These are phyloP conservation scores for Podospora tetraspora DNA, from an alignment of 495 filamentous ascomycete species.

Conservation along the genomic window DNA sequence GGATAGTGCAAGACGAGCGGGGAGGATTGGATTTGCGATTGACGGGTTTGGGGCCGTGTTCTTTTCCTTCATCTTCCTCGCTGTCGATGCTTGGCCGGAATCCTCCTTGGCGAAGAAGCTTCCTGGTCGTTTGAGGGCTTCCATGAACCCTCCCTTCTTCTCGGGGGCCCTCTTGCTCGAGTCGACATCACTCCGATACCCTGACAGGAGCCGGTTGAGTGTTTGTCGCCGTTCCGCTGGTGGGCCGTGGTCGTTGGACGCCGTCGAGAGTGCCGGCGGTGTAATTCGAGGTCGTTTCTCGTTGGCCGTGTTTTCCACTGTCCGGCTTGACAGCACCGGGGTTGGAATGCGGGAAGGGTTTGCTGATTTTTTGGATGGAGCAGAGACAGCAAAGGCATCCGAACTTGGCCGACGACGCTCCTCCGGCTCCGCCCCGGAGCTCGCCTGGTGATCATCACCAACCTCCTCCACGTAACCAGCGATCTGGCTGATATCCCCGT, in stretches of 20 bases:
- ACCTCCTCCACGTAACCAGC: constrained; percentile 24
- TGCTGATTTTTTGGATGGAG: constrained; percentile 8
- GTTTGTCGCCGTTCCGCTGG: constrained; percentile 22
- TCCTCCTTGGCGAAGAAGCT: constrained; percentile 29
- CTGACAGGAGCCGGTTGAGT: constrained; percentile 22
- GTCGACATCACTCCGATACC: constrained; percentile 17
- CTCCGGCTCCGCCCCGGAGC: constrained; percentile 10
- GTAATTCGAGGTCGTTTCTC: constrained; percentile 42
- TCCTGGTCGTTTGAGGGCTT: constrained; percentile 26
- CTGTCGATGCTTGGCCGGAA: constrained; percentile 23
- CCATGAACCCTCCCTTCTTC: constrained; percentile 32
- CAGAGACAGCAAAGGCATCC: constrained; percentile 13
- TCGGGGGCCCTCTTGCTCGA: constrained; percentile 17
- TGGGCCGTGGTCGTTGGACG: constrained; percentile 18
- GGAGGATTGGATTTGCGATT: background rate
- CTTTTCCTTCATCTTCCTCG: constrained; percentile 21
- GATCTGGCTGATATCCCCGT: constrained; percentile 29
- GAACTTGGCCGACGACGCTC: constrained; percentile 17
- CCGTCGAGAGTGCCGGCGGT: constrained; percentile 17
- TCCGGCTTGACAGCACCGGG: constrained; percentile 12
- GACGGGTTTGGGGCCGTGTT: constrained; percentile 1
- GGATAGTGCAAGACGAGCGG: constrained; percentile 13
- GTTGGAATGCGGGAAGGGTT: constrained; percentile 12
- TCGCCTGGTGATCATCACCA: constrained; percentile 20
- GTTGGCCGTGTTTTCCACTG: constrained; percentile 34